Base-by-base conservation (phyloP, 2,329 filamentous ascomycete species). In the Fusarium subtropicale region DNA sequence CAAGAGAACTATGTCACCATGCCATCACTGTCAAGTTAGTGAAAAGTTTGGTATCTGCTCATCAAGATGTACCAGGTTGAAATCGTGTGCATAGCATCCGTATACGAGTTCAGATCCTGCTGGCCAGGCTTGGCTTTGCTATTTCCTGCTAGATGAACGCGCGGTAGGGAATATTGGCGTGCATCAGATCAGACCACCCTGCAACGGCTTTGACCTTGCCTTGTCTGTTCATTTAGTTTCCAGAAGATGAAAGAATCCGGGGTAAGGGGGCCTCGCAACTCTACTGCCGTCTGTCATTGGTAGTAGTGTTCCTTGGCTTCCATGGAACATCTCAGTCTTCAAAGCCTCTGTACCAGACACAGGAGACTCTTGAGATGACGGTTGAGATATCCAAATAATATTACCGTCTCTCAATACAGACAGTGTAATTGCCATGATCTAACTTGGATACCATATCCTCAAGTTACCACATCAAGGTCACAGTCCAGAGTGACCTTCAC, bases 171-270 rank as follows among this genome's bases (percentile, higher is more conserved):
- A 28, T 30, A 59, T 52, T 64, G 61, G 53, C 52, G 36, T 65
- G 60, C 53, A 60, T 31, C 59, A 28, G 18, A 64, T 57, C 60
- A 64, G 60, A 38, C 61, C 54, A 60, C 60, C 60, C 54, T 65
- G 61, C 55, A 66, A 54, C 42, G 61, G 62, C 42, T 36, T 44
- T 65, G 34, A 39, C 58, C 47, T 47, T 47, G 24, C 41, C 44
- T 44, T 60, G 22, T 26, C 41, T 63, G n/a, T 47, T 39, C 28
- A 39, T 38, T 39, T 41, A 20, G n/a, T 42, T 66, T 52, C 39
- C 39, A 47, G 31, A 60, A 44, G 36, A 26, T 39, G 33, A 46
- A 28, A 55, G 45, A 55, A 66, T 65, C 61, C 24, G 61, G 62
- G 62, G 62, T 66, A 54, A 38, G 9, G 45, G 24, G 42, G n/a